Evolutionary conservation across 129 eudicot genomes (phyloP).

Genomic region (Arctium lappa): DNA sequence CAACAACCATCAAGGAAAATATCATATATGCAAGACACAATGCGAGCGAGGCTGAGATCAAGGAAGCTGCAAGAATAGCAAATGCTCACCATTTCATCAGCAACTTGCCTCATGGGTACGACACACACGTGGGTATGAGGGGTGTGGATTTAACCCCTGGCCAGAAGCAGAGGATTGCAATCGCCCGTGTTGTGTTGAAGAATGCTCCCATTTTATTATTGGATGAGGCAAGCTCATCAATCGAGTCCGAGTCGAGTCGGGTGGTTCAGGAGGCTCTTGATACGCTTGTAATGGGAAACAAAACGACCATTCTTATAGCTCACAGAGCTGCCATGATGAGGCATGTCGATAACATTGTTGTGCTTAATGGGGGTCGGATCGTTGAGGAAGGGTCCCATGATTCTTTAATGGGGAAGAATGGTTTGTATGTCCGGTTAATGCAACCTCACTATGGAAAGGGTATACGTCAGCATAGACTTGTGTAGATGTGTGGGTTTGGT

Average conservation of each 20-base stretch:
- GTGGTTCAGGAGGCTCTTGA: slow-evolving; percentile 99
- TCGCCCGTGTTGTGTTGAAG: slow-evolving; percentile 84
- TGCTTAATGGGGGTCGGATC: slow-evolving; percentile 84
- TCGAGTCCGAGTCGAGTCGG: slow-evolving; percentile 92
- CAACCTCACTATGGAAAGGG: slow-evolving; percentile 95
- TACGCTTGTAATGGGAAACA: slow-evolving; percentile 93
- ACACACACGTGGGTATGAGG: slow-evolving; percentile 97
- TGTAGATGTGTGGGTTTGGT: slow-evolving; percentile 28
- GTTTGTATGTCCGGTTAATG: slow-evolving; percentile 88
- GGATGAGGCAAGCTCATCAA: slow-evolving; percentile 96
- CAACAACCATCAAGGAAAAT: slow-evolving; percentile 88
- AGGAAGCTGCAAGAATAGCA: slow-evolving; percentile 96
- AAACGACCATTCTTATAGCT: slow-evolving; percentile 88
- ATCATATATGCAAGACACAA: slow-evolving; percentile 95
- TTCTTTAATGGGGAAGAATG: slow-evolving; percentile 65
- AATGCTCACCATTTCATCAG: slow-evolving; percentile 97
- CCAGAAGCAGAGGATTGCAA: slow-evolving; percentile 97
- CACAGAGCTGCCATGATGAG: slow-evolving; percentile 98
- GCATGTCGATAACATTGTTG: slow-evolving; percentile 94
- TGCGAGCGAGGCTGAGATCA: slow-evolving; percentile 93
- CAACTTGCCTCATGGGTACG: slow-evolving; percentile 94
- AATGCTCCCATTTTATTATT: slow-evolving; percentile 86
- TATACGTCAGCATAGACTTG: slow-evolving; percentile 73
- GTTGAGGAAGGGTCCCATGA: slow-evolving; percentile 95
- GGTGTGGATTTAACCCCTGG: slow-evolving; percentile 96